Evolutionary conservation across 139 green algal species (phyloP).

Genomic region (Desmodesmus armatus): DNA sequence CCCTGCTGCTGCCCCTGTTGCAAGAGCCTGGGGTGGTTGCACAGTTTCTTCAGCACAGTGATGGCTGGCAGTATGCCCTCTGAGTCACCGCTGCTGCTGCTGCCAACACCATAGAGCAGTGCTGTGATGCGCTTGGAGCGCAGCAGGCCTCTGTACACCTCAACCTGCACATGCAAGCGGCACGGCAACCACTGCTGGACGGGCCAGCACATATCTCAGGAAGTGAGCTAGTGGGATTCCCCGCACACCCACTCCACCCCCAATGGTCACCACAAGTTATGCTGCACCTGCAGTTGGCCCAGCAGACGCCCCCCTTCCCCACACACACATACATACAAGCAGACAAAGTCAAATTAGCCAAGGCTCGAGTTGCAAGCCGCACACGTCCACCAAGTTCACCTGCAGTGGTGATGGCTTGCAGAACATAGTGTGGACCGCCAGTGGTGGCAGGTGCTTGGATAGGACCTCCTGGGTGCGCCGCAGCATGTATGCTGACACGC

Average conservation of each 20-base stretch:
- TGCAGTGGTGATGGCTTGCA: constrained; percentile 72
- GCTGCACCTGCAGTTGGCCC: too few relatives aligned
- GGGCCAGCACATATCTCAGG: too few relatives aligned
- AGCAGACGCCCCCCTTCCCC: too few relatives aligned
- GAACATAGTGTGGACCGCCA: constrained; percentile 79
- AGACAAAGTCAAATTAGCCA: background rate
- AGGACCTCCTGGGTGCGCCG: constrained; percentile 81
- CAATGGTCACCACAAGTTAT: too few relatives aligned
- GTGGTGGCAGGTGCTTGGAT: constrained; percentile 77
- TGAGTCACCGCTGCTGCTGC: constrained; percentile 36
- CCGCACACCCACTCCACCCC: too few relatives aligned
- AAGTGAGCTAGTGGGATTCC: too few relatives aligned
- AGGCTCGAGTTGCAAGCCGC: background rate
- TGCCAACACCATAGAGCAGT: constrained; percentile 36
- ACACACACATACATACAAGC: background rate
- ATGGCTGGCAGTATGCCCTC: constrained; percentile 72
- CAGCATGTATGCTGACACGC: constrained; percentile 74
- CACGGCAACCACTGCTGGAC: background rate
- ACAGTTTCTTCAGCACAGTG: constrained; percentile 74
- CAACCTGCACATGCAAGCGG: constrained; percentile 56
- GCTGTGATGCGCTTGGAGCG: constrained; percentile 42
- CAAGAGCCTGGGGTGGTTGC: constrained; percentile 82
- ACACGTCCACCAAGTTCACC: constrained; percentile 31
- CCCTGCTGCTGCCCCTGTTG: constrained; percentile 15
- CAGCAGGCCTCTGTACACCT: constrained; percentile 69